Percentiles rank a stretch among this genome's conserved stretches.
phyloP scores from a whole-genome alignment of 2,329 filamentous ascomycete genomes.

The Mariannaea elegans region DNA sequence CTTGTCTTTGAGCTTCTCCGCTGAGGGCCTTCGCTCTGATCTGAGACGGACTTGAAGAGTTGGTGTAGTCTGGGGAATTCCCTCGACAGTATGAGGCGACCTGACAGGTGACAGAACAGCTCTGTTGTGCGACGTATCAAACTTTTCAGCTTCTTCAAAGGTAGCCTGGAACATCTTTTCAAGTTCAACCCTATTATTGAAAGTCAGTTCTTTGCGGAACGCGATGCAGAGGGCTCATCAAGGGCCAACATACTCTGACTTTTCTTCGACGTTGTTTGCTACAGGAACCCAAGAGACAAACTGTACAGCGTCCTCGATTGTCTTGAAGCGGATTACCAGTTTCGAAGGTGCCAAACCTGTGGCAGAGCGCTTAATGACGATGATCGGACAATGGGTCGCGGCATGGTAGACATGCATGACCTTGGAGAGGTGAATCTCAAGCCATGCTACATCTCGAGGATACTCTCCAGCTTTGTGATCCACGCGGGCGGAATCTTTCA shows the following conservation, averaged over 20 bases:
- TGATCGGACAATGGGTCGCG: constrained; percentile 24
- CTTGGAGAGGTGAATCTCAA: constrained; percentile 29
- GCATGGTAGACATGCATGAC: constrained; percentile 27
- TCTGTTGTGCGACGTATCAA: background rate
- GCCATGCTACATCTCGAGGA: constrained; percentile 27
- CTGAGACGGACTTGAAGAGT: constrained; percentile 20
- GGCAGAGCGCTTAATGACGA: constrained; percentile 36
- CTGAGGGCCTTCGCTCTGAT: constrained; percentile 12
- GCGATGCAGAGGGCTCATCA: background rate
- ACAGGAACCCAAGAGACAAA: constrained; percentile 30
- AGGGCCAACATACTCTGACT: constrained; percentile 23
- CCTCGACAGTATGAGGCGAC: background rate
- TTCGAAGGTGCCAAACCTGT: background rate
- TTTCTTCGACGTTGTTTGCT: background rate
- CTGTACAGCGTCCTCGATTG: constrained; percentile 7
- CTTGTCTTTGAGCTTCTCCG: constrained; percentile 39
- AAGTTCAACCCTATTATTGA: constrained; percentile 23
- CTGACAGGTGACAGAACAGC: background rate
- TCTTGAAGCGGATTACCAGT: constrained; percentile 36
- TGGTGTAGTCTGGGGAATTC: background rate
- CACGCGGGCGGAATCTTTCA: constrained; percentile 6
- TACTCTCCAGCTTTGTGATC: background rate
- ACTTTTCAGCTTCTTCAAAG: constrained; percentile 2
- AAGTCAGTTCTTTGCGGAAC: constrained; percentile 10
- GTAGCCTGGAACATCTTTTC: constrained; percentile 16